Evolutionary conservation across 768 basidiomycete species (phyloP), one percentile per base, ranked within the genome.

Genomic region (Trametes gibbosa): DNA sequence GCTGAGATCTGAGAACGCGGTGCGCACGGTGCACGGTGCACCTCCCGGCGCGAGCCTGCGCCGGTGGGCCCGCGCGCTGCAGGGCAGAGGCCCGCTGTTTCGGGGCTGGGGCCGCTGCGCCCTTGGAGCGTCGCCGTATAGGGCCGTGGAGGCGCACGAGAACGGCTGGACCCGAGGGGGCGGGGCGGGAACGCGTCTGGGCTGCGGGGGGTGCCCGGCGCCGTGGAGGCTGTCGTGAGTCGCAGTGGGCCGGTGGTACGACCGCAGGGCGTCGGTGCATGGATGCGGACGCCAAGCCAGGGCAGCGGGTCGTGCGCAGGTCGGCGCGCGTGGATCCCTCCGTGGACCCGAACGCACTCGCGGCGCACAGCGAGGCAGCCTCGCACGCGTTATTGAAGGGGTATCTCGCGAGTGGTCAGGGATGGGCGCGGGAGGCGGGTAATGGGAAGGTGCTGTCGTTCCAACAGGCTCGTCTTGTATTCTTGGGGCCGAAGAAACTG

Each of bases 211-310:
- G 29, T 10, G 29, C 10, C 37, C 37, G 37, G 37, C 37, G 37
- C 13, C 35, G 21, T 35, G n/a, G 50, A 51, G 32, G 50, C 29
- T 32, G 29, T 4, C 29, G 29, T 32, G 29, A 10, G 29, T 10
- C 29, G n/a, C n/a, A n/a, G 29, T 32, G 29, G 24, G 27, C 8
- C 27, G 9, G 14, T n/a, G 21, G 41, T 32, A 24, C 27, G 5
- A 27, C 13, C 37, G 37, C 37, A 39, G 37, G 37, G 17, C 10
- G 17, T 14, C 13, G 17, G 17, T 17, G 37, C 17, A 39, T 14
- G 19, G 53, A 37, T 45, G 35, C 27, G 47, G 27, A 37, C 23
- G 55, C 55, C 55, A 56, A 56, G 47, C 55, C 55, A 56, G 47
- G 55, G 55, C 47, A 23, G 19, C 25, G 55, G 55, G 39, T 16